Evolutionary conservation across 1,284 basidiomycete genomes (phyloP).

Genomic region (Melampsora larici-populina): DNA sequence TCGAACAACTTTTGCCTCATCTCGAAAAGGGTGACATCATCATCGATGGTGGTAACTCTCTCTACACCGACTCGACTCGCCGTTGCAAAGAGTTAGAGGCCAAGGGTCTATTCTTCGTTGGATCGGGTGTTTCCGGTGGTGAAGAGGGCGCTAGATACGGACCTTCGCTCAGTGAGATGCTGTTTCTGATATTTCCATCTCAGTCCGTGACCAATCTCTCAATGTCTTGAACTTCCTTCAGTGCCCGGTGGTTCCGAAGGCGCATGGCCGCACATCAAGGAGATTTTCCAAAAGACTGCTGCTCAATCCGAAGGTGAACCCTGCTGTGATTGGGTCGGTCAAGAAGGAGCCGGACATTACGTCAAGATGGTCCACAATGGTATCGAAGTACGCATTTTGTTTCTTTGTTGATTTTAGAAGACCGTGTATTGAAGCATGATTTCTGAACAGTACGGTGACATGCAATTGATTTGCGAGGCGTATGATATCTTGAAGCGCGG

Average conservation of each 20-base stretch:
- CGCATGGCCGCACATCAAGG: constrained; percentile 95
- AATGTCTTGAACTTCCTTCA: constrained; percentile 17
- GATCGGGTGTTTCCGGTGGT: constrained; percentile 98
- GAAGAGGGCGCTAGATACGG: constrained; percentile 98
- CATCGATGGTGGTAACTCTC: constrained; percentile 99
- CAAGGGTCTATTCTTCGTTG: constrained; percentile 94
- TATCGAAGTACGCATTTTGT: constrained; percentile 52
- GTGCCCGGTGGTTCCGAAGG: constrained; percentile 92
- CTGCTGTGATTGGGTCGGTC: constrained; percentile 99
- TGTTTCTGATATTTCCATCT: not conserved
- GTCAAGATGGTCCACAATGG: constrained; percentile 99
- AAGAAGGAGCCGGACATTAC: constrained; percentile 88
- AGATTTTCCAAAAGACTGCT: constrained; percentile 97
- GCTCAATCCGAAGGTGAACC: constrained; percentile 94
- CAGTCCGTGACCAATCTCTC: not conserved
- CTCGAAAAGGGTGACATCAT: constrained; percentile 78
- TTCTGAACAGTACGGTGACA: constrained; percentile 79
- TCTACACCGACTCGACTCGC: constrained; percentile 97
- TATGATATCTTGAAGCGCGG: constrained; percentile 98
- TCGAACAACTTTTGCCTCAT: constrained; percentile 60
- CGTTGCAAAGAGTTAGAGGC: constrained; percentile 86
- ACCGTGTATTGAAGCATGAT: constrained; percentile 55
- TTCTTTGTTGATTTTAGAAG: constrained; percentile 41
- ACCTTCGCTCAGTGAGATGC: constrained; percentile 71
- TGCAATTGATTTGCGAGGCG: constrained; percentile 98